These are phyloP conservation scores for Huntiella decipiens DNA, from an alignment of 2,329 filamentous ascomycete species.

Conservation along the genomic window DNA sequence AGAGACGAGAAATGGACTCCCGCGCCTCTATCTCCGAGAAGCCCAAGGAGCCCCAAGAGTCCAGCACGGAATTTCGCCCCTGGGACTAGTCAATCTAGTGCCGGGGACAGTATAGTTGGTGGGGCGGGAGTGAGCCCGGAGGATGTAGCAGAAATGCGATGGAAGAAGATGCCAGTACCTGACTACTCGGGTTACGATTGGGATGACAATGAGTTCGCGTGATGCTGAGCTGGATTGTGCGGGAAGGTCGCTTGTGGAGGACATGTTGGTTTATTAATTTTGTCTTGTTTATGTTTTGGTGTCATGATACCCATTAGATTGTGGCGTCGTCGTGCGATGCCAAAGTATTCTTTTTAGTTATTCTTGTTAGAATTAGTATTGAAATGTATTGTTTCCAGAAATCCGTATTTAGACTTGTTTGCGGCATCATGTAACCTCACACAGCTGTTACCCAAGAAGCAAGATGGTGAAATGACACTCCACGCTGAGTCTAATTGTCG, in stretches of 20 bases:
- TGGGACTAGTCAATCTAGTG: background rate
- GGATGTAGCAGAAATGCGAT: background rate
- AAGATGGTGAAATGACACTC: too few species aligned
- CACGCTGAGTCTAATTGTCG: too few species aligned
- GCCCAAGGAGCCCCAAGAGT: background rate
- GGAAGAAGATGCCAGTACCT: conserved; percentile 2
- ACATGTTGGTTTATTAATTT: background rate
- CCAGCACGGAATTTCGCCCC: background rate
- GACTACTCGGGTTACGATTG: conserved; percentile 7
- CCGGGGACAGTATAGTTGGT: background rate
- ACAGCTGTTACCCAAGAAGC: too few species aligned
- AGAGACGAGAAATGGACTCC: background rate
- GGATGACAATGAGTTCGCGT: conserved; percentile 3
- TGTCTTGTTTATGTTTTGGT: background rate
- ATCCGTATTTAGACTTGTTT: background rate
- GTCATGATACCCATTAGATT: background rate
- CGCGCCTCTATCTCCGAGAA: background rate
- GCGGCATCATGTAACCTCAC: too few species aligned
- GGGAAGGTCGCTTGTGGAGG: background rate
- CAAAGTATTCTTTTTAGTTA: background rate
- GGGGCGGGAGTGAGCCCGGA: background rate
- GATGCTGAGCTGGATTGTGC: background rate
- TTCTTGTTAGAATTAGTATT: background rate
- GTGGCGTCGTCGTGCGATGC: too few species aligned
- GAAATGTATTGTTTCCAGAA: background rate